Percentiles rank a stretch among this genome's conserved stretches.
Evolutionary conservation across 1,284 basidiomycete species (phyloP).

Genomic region (Porodaedalea pini): DNA sequence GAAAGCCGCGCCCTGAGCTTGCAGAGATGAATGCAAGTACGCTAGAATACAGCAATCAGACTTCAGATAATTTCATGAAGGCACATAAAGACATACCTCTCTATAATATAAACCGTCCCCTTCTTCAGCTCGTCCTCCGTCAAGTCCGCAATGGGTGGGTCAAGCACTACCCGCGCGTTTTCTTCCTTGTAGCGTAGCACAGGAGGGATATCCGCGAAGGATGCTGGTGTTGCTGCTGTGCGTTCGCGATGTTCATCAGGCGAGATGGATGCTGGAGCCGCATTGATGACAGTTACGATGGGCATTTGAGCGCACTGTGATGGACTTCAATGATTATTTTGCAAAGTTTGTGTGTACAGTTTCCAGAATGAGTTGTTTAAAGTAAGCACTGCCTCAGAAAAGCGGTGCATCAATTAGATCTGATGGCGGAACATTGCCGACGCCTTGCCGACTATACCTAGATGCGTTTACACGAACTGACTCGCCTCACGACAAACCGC

Average conservation of each 20-base stretch:
- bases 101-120: constrained; percentile 43
- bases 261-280: constrained; percentile 57
- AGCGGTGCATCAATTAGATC: not conserved
- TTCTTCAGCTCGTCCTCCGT: constrained; percentile 28
- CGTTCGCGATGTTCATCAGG: constrained; percentile 65
- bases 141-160: constrained; percentile 32
- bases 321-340: not conserved
- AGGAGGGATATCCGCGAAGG: constrained; percentile 51
- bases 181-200: constrained; percentile 39
- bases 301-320: constrained; percentile 23
- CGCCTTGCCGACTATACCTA: not conserved
- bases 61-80: not conserved
- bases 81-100: constrained; percentile 32
- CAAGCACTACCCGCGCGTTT: constrained; percentile 35
- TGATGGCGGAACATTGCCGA: not conserved
- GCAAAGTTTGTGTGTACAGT: not conserved
- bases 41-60: constrained; percentile 36
- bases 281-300: constrained; percentile 40
- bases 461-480: too few species aligned
- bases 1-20: constrained; percentile 61
- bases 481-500: not conserved
- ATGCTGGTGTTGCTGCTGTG: constrained; percentile 72
- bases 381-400: not conserved
- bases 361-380: not conserved
- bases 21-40: constrained; percentile 73